Evolutionary conservation across 495 filamentous ascomycete species (phyloP), one percentile per base, ranked within the genome.

Genomic region (Hypoxylon lienhwacheense): DNA sequence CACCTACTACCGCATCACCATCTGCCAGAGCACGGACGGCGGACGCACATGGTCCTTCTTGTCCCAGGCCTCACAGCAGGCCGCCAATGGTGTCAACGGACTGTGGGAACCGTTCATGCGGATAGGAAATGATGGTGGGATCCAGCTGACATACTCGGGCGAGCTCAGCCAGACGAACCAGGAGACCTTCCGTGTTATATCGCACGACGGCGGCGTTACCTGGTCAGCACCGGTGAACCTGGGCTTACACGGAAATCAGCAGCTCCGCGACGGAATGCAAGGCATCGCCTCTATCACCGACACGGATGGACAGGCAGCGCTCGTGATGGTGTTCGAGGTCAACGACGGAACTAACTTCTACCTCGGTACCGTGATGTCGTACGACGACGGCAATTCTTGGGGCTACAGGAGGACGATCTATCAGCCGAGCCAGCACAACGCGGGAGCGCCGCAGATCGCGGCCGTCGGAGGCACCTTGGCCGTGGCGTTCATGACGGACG

Each of bases 41-140:
- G 82, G 80, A 0, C 62, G 52, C 1, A 73, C 65, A 2, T 85
- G 81, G 82, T 35, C 50, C 0, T 84, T 71, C 55, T 64, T 77
- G 0, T 70, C 74, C 15, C 77, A 81, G 34, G 76, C 79, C 2
- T 41, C 42, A 3, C 52, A 67, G 28, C 36, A 52, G 0, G 66
- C 70, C 2, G 70, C 75, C 40, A 64, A 70, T 3, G 72, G 75
- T 1, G 63, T 74, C n/a, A 55, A 55, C 41, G 81, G 81, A 0
- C 70, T 79, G 16, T 85, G 81, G 82, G 82, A 85, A 57, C 81
- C 81, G 2, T 84, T 84, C 59, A 76, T 85, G 67, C 69, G 80
- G 8, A 54, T 76, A 12, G 74, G 73, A 0, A 58, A 63, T 0
- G 67, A 71, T 8, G 76, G 73, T 34, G 72, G 75, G 35, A 61